Base-by-base conservation (phyloP, 176 grass and related monocot species). In the Carex pumila region DNA sequence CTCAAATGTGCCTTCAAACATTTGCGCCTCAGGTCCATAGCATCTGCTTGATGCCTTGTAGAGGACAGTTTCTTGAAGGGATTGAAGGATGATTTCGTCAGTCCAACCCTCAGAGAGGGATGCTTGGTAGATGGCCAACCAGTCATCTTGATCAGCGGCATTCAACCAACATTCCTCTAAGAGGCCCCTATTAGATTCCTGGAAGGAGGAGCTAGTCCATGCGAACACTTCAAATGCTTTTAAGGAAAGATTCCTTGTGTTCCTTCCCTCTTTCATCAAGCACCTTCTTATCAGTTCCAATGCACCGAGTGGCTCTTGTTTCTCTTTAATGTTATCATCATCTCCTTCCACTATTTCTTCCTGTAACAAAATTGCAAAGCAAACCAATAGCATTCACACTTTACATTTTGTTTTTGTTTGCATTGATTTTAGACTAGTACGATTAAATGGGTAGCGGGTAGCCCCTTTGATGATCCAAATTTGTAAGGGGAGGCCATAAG, bases 221-320 rank as follows among this genome's bases (percentile, higher is more conserved):
- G 91, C 91, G 90, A 95, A 95, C 56, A 98, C 89, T 86, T 95
- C 89, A 63, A 98, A 98, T 58, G 93, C 91, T 95, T 98, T 98
- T 68, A 98, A 65, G 31, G 93, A 84, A 21, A 98, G 85, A 83
- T 91, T 90, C 74, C 61, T 84, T 50, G 5, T 54, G 15, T 54
- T 66, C 45, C 77, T 66, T 36, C 60, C 70, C 71, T 82, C 89
- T 79, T 70, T 81, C 68, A 81, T 95, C 79, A 98, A 79, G 80
- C 93, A 98, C 88, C 92, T 84, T 56, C 92, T 87, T 14, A 98
- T 93, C 80, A 98, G 75, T 86, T 98, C 91, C 79, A 85, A 80
- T 39, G 93, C 90, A 89, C 67, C 54, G 64, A 95, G 86, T 31
- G 90, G 81, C 66, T 88, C 87, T 83, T 52, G 32, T 56, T 12